These are phyloP conservation scores for Leccinellum rugosiceps DNA, from an alignment of 768 basidiomycete genomes.

Conservation along the genomic window DNA sequence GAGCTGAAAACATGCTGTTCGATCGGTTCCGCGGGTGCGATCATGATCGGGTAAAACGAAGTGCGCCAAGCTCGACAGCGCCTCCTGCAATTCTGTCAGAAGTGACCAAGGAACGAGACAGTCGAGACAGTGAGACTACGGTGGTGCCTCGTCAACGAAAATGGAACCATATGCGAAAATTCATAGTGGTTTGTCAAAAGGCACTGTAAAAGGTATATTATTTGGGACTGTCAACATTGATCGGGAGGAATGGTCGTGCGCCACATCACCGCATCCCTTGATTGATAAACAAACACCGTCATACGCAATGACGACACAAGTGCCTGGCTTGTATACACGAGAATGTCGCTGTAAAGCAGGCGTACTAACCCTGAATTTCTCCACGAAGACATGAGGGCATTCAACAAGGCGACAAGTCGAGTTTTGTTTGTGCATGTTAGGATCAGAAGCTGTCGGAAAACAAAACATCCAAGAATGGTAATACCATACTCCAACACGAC, in stretches of 20 bases:
- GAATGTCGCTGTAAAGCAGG: not conserved
- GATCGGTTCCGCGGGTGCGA: constrained; percentile 8
- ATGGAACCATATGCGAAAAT: not conserved
- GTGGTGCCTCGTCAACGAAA: not conserved
- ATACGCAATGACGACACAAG: constrained; percentile 15
- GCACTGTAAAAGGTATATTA: not conserved
- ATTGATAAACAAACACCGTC: constrained; percentile 8
- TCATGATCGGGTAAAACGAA: constrained; percentile 22
- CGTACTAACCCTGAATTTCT: not conserved
- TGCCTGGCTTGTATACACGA: constrained; percentile 9
- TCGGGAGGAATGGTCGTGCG: constrained; percentile 4
- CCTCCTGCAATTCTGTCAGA: constrained; percentile 1
- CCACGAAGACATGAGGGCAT: not conserved
- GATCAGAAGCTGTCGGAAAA: constrained; percentile 27
- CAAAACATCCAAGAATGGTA: constrained; percentile 16
- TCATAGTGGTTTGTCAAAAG: not conserved
- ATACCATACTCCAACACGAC: not conserved
- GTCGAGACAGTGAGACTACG: not conserved
- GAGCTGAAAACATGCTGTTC: constrained; percentile 6
- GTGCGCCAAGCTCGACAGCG: not conserved
- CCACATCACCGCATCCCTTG: constrained; percentile 21
- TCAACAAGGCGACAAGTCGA: constrained; percentile 1
- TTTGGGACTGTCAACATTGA: not conserved
- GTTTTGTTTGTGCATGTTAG: constrained; percentile 26
- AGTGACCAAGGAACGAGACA: not conserved